Percentiles rank a stretch among this genome's conserved stretches.
Evolutionary conservation across 768 basidiomycete species (phyloP).

Genomic region (Chalciporus chontae): DNA sequence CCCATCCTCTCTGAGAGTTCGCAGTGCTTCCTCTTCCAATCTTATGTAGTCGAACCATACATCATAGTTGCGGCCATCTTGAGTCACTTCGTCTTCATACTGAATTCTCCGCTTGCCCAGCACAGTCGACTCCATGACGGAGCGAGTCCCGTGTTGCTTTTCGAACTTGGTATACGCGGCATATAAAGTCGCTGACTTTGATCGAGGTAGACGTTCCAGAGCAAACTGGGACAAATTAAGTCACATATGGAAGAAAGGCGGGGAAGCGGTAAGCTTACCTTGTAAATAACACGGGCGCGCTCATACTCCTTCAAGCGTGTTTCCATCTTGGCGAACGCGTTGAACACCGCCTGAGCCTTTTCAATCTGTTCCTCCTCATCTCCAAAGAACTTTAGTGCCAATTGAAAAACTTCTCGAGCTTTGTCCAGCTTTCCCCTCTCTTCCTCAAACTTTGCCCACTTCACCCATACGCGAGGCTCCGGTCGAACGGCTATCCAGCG

Average conservation of each 20-base stretch:
- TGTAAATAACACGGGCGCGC: conserved; percentile 94
- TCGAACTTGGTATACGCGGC: conserved; percentile 96
- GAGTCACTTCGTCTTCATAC: conserved; percentile 92
- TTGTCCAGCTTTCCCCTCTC: conserved; percentile 63
- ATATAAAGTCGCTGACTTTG: conserved; percentile 86
- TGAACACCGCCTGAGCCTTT: conserved; percentile 88
- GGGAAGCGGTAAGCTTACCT: conserved; percentile 46
- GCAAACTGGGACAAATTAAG: conserved; percentile 66
- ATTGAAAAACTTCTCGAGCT: conserved; percentile 85
- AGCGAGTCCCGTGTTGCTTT: conserved; percentile 92
- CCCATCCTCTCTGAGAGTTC: conserved; percentile 75
- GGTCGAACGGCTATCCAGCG: conserved; percentile 76
- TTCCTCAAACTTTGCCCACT: conserved; percentile 87
- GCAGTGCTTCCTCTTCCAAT: conserved; percentile 84
- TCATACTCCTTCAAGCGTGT: conserved; percentile 94
- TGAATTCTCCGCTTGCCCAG: conserved; percentile 97
- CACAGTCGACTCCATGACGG: conserved; percentile 88
- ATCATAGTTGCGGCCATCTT: conserved; percentile 94
- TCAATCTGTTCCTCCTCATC: conserved; percentile 87
- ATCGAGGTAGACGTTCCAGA: conserved; percentile 85
- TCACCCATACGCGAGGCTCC: conserved; percentile 81
- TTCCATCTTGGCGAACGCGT: conserved; percentile 96
- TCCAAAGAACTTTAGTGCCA: conserved; percentile 84
- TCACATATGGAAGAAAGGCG: not conserved
- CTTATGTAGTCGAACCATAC: conserved; percentile 97